Percentiles rank a stretch among this genome's conserved stretches.
Evolutionary conservation across 2,329 filamentous ascomycete genomes (phyloP).

Genomic region (Aureobasidium musti): DNA sequence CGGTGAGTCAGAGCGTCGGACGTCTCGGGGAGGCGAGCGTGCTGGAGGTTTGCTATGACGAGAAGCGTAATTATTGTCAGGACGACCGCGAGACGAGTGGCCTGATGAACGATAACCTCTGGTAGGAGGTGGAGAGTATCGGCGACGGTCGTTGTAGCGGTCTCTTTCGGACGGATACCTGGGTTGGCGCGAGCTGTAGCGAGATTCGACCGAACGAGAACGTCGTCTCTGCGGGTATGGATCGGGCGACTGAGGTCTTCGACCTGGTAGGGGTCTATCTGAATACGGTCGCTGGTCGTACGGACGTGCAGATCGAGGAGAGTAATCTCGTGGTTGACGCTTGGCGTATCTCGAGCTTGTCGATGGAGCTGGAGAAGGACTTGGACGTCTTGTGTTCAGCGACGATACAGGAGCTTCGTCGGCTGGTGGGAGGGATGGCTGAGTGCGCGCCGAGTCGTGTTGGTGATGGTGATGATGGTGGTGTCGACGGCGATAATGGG

Average conservation of each 20-base stretch:
- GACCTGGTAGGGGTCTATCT: constrained; percentile 9
- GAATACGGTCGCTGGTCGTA: constrained; percentile 17
- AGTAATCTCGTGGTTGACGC: constrained; percentile 17
- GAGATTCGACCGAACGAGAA: constrained; percentile 47
- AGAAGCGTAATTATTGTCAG: constrained; percentile 28
- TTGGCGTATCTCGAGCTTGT: constrained; percentile 18
- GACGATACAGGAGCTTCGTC: constrained; percentile 18
- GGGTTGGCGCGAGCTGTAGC: constrained; percentile 40
- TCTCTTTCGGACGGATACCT: constrained; percentile 39
- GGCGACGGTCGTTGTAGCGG: constrained; percentile 28
- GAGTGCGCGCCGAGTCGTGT: constrained; percentile 11
- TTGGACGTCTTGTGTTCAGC: constrained; percentile 16
- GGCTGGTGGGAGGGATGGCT: constrained; percentile 8
- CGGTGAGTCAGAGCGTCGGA: constrained; percentile 34
- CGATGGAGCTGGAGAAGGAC: constrained; percentile 22
- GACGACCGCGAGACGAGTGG: constrained; percentile 20
- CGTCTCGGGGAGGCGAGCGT: constrained; percentile 16
- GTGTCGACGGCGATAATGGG: constrained; percentile 20
- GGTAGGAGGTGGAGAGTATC: constrained; percentile 28
- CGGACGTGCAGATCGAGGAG: constrained; percentile 10
- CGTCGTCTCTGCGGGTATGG: constrained; percentile 44
- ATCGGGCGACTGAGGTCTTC: constrained; percentile 42
- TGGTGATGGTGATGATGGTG: constrained; percentile 20
- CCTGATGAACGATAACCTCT: constrained; percentile 18
- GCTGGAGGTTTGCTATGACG: constrained; percentile 27